Evolutionary conservation across 352 stramenopile genomes (phyloP).

Genomic region (Globisporangium paddicum): DNA sequence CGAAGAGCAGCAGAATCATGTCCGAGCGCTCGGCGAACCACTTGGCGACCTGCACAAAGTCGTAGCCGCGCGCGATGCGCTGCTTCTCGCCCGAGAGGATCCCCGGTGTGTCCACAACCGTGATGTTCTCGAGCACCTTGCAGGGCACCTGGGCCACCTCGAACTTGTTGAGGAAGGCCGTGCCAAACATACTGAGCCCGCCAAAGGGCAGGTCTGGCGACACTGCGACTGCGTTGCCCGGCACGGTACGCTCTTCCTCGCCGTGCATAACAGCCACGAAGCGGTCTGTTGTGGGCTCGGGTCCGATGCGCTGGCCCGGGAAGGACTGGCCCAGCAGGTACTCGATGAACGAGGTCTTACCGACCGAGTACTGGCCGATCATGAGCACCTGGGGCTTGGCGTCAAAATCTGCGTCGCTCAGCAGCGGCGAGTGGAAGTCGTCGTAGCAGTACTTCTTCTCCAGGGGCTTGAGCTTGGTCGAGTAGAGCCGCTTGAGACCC

Average conservation of each 20-base stretch:
- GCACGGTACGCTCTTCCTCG: conserved; percentile 94
- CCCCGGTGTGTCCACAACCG: conserved; percentile 97
- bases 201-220: conserved; percentile 93
- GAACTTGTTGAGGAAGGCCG: conserved; percentile 98
- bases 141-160: conserved; percentile 94
- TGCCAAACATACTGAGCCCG: conserved; percentile 95
- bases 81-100: conserved; percentile 99
- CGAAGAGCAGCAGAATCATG: conserved; percentile 98
- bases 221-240: conserved; percentile 96
- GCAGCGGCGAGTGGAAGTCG: conserved; percentile 90
- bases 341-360: conserved; percentile 98
- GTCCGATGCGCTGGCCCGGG: conserved; percentile 95
- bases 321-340: conserved; percentile 96
- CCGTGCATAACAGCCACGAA: conserved; percentile 98
- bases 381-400: conserved; percentile 98
- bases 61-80: conserved; percentile 94
- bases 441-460: conserved; percentile 93
- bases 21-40: conserved; percentile 97
- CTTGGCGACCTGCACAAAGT: conserved; percentile 91
- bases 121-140: conserved; percentile 93
- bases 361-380: conserved; percentile 97
- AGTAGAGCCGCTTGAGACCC: conserved; percentile 78
- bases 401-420: conserved; percentile 95
- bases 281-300: conserved; percentile 97
- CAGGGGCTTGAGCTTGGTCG: conserved; percentile 70